Conservation (phyloP, 352 stramenopile genomes). For the Phytophthora nicotianae region DNA sequence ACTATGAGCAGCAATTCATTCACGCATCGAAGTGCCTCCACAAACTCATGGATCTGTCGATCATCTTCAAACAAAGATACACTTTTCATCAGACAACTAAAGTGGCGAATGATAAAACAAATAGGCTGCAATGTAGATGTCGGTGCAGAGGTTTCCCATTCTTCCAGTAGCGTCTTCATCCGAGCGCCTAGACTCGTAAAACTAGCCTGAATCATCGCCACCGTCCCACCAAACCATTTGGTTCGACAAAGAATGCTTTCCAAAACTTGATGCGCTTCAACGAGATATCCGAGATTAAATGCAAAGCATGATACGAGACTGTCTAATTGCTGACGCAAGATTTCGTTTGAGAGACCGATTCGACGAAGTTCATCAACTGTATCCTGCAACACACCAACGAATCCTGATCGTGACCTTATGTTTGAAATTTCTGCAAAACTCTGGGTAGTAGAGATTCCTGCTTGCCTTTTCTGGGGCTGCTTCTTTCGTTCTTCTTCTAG, state of each 20-base stretch:
- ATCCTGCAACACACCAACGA: conserved; percentile 16
- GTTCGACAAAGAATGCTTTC: conserved; percentile 2
- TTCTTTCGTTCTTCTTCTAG: conserved; percentile 14
- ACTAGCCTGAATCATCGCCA: conserved; percentile 5
- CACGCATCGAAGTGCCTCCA: conserved; percentile 23
- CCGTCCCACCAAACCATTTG: conserved; percentile 2
- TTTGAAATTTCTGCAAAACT: background rate
- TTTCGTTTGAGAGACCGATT: conserved; percentile 9
- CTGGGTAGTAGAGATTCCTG: background rate
- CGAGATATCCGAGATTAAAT: conserved; percentile 31
- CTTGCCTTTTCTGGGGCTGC: conserved; percentile 18
- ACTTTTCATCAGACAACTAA: conserved; percentile 6
- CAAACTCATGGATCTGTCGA: conserved; percentile 14
- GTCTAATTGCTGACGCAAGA: conserved; percentile 14
- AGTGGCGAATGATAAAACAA: conserved; percentile 4
- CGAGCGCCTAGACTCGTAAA: conserved; percentile 3
- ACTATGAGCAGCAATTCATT: conserved; percentile 33
- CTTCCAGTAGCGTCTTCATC: conserved; percentile 24
- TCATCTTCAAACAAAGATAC: conserved; percentile 13
- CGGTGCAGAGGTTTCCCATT: conserved; percentile 1
- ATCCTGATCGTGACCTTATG: conserved; percentile 6
- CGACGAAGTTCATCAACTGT: conserved; percentile 14
- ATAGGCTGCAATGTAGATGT: conserved; percentile 23
- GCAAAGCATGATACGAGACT: conserved; percentile 24
- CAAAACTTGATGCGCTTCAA: conserved; percentile 20